Evolutionary conservation across 805 yeast genomes (phyloP).

Genomic region (Metschnikowia gelsemii): DNA sequence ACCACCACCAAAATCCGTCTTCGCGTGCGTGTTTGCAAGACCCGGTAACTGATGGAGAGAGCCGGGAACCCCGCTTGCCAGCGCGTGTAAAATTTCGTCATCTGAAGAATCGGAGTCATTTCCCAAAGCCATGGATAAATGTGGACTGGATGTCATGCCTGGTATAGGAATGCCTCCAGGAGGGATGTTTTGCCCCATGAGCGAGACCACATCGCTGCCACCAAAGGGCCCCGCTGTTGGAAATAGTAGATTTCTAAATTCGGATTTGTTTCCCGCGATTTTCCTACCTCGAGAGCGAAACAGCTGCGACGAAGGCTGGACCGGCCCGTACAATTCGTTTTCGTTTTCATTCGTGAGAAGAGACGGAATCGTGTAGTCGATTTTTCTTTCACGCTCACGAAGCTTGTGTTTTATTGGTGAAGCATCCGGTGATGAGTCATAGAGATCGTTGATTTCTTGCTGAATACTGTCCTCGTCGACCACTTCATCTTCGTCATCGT

Average conservation of each 20-base stretch:
- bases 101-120: slow-evolving; percentile 63
- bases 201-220: slow-evolving; percentile 85
- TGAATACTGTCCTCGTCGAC: slow-evolving; percentile 43
- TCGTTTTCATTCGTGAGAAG: slow-evolving; percentile 55
- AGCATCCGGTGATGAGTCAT: slow-evolving; percentile 57
- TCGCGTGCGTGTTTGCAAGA: slow-evolving; percentile 7
- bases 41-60: slow-evolving; percentile 9
- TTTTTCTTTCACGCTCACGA: slow-evolving; percentile 51
- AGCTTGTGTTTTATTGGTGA: slow-evolving; percentile 45
- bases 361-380: slow-evolving; percentile 82
- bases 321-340: slow-evolving; percentile 19
- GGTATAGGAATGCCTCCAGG: slow-evolving; percentile 45
- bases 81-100: slow-evolving; percentile 39
- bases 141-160: slow-evolving; percentile 27
- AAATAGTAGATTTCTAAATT: slow-evolving; percentile 64
- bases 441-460: slow-evolving; percentile 65
- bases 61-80: neutral
- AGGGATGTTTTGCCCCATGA: slow-evolving; percentile 70
- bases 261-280: slow-evolving; percentile 41
- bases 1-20: slow-evolving; percentile 9
- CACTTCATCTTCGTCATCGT: slow-evolving; percentile 22
- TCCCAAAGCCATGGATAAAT: slow-evolving; percentile 33
- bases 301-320: slow-evolving; percentile 14
- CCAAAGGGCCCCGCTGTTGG: slow-evolving; percentile 98
- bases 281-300: slow-evolving; percentile 32